Percentiles rank a stretch among this genome's conserved stretches.
Evolutionary conservation across 2,329 filamentous ascomycete species (phyloP).

Genomic region (Xylaria sp.): DNA sequence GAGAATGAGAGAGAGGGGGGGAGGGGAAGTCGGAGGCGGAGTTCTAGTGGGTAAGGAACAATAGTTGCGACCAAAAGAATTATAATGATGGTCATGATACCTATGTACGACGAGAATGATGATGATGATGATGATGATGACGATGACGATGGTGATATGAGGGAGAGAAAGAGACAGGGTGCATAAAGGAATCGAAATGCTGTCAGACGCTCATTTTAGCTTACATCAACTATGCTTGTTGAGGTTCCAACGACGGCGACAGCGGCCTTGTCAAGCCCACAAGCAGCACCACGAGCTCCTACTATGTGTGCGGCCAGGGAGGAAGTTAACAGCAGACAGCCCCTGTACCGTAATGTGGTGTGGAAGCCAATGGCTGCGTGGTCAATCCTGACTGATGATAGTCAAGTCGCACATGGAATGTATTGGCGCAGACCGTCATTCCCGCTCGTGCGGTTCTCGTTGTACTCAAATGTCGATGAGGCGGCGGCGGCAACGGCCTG

Average conservation of each 20-base stretch:
- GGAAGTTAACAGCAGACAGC: constrained; percentile 13
- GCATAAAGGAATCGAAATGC: background rate
- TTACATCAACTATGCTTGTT: background rate
- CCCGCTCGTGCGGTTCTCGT: constrained; percentile 19
- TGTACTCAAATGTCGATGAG: constrained; percentile 21
- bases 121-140: background rate
- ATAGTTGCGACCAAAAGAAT: background rate
- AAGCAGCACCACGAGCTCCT: constrained; percentile 9
- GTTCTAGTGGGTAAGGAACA: background rate
- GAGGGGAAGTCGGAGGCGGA: background rate
- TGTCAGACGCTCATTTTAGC: background rate
- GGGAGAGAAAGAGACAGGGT: background rate
- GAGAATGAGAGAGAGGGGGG: background rate
- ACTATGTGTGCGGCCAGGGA: constrained; percentile 1
- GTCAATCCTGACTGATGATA: constrained; percentile 11
- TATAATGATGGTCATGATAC: background rate
- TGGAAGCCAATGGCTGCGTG: constrained; percentile 16
- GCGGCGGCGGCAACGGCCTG: constrained; percentile 32
- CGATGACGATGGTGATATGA: background rate
- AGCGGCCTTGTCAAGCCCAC: constrained; percentile 21
- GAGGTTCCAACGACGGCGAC: background rate
- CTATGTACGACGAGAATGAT: background rate
- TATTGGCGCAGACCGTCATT: constrained; percentile 19
- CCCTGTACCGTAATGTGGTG: constrained; percentile 7
- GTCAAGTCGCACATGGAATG: constrained; percentile 20